These are phyloP conservation scores for Medicago lupulina DNA, from an alignment of 306 rosid species.

Conservation along the genomic window DNA sequence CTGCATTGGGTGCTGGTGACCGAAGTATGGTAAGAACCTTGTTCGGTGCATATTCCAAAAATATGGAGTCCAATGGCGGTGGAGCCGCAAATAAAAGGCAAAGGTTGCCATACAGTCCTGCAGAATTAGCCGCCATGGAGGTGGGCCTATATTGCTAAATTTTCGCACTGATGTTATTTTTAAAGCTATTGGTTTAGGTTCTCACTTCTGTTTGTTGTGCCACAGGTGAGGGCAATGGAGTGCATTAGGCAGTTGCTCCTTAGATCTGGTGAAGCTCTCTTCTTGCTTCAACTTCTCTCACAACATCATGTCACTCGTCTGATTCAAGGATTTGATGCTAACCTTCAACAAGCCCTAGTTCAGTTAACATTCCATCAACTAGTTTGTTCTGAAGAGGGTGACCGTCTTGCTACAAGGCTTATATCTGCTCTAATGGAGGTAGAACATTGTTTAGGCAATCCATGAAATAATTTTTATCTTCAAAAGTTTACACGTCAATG, in stretches of 20 bases:
- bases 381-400: constrained; percentile 97
- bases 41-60: constrained; percentile 81
- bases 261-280: constrained; percentile 89
- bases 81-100: constrained; percentile 81
- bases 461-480: constrained; percentile 35
- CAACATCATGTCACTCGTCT: constrained; percentile 93
- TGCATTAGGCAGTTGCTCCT: constrained; percentile 94
- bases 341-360: constrained; percentile 65
- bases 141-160: constrained; percentile 53
- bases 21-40: constrained; percentile 84
- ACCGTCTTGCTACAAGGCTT: constrained; percentile 82
- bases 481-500: constrained; percentile 13
- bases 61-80: constrained; percentile 71
- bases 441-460: constrained; percentile 46
- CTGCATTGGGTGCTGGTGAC: constrained; percentile 80
- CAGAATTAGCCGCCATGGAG: constrained; percentile 99
- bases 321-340: constrained; percentile 84
- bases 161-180: constrained; percentile 11
- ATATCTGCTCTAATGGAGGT: constrained; percentile 97
- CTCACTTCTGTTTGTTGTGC: constrained; percentile 47
- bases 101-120: constrained; percentile 91
- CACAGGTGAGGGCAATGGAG: constrained; percentile 98
- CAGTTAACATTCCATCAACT: constrained; percentile 90
- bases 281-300: constrained; percentile 95
- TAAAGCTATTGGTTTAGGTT: constrained; percentile 32